phyloP scores from a whole-genome alignment of 169 alveolate genomes.

The Cryptosporidium sp. region DNA sequence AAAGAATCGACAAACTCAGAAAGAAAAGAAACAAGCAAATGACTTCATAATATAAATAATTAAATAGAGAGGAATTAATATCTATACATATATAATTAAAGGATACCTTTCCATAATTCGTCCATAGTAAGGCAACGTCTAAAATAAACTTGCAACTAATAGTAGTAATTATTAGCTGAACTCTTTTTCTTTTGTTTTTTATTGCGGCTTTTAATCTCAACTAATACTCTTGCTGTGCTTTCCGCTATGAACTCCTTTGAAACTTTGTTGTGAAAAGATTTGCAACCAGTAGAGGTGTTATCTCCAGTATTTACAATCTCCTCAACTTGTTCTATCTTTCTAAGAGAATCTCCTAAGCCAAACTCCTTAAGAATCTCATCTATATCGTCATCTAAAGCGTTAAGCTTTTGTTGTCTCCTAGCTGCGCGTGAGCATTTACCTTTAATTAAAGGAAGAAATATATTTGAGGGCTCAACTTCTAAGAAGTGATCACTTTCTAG shows the following conservation, averaged over 20 bases:
- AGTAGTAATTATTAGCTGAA: no score
- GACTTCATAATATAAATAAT: no score
- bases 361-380: conserved; percentile 5
- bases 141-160: not conserved
- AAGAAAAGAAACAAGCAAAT: not conserved
- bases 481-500: not conserved
- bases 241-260: not conserved
- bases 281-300: not conserved
- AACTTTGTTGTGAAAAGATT: not conserved
- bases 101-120: not conserved
- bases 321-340: not conserved
- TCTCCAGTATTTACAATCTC: not conserved
- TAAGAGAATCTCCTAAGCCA: not conserved
- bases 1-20: no score
- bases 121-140: not conserved
- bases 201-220: conserved; percentile 2
- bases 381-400: not conserved
- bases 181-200: conserved; percentile 16
- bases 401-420: not conserved
- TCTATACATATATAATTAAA: no score
- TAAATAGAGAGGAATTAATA: not conserved
- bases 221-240: conserved; percentile 15
- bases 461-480: not conserved
- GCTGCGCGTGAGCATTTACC: not conserved
- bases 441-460: conserved; percentile 1